Conservation (phyloP, 2,329 filamentous ascomycete genomes). For the Monilinia laxa region DNA sequence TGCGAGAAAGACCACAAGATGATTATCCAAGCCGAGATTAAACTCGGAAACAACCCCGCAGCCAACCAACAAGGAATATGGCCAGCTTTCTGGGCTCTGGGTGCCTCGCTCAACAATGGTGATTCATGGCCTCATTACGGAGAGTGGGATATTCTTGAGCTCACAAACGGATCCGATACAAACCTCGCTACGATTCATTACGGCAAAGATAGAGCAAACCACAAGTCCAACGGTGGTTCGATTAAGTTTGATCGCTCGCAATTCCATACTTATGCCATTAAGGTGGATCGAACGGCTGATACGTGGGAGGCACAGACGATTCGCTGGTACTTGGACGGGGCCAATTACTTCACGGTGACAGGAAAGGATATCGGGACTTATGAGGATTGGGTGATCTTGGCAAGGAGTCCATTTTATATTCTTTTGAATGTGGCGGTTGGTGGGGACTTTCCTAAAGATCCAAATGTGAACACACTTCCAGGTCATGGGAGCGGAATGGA, state of each 20-base stretch:
- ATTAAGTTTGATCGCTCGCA: background rate
- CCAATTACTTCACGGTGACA: background rate
- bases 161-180: constrained; percentile 43
- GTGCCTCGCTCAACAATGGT: constrained; percentile 41
- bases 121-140: constrained; percentile 47
- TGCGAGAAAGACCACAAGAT: constrained; percentile 41
- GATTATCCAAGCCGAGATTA: constrained; percentile 44
- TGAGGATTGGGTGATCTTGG: constrained; percentile 25
- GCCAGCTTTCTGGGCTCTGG: constrained; percentile 50
- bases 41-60: constrained; percentile 39
- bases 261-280: constrained; percentile 1
- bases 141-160: constrained; percentile 50
- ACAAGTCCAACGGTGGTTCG: constrained; percentile 40
- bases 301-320: constrained; percentile 6
- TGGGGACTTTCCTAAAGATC: constrained; percentile 27
- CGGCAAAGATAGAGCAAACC: constrained; percentile 41
- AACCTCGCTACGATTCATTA: constrained; percentile 44
- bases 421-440: constrained; percentile 34
- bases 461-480: constrained; percentile 24
- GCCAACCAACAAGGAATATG: constrained; percentile 45
- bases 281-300: constrained; percentile 1
- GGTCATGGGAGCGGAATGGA: constrained; percentile 32
- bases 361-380: constrained; percentile 27
- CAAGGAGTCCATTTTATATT: constrained; percentile 27
- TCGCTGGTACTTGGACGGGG: constrained; percentile 6